Percentiles rank a stretch among this genome's conserved stretches.
phyloP scores from a whole-genome alignment of 2,329 filamentous ascomycete species.

The Fragosphaeria purpurea region DNA sequence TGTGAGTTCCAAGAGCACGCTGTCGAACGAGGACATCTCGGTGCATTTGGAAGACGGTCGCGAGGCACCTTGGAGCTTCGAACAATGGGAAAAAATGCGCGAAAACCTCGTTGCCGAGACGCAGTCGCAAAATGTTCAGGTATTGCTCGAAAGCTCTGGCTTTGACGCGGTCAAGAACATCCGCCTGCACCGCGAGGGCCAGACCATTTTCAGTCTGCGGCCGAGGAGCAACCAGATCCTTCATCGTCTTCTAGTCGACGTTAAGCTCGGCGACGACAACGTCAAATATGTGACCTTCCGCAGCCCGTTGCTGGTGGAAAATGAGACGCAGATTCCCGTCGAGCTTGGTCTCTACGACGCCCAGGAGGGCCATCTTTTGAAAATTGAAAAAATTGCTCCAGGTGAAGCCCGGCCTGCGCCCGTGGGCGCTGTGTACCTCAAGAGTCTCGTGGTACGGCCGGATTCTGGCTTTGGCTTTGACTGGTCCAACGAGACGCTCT shows the following conservation, averaged over 20 bases:
- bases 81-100: slow-evolving; percentile 92
- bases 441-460: slow-evolving; percentile 77
- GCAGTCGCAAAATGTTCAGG: slow-evolving; percentile 62
- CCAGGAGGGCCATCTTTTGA: slow-evolving; percentile 78
- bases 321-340: slow-evolving; percentile 91
- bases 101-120: slow-evolving; percentile 83
- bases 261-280: slow-evolving; percentile 84
- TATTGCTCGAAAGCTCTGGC: slow-evolving; percentile 83
- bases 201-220: slow-evolving; percentile 78
- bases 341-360: slow-evolving; percentile 87
- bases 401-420: slow-evolving; percentile 84
- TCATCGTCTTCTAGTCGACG: slow-evolving; percentile 85
- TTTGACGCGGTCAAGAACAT: slow-evolving; percentile 88
- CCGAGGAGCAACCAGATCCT: slow-evolving; percentile 77
- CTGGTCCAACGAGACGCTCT: slow-evolving; percentile 83
- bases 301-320: slow-evolving; percentile 85
- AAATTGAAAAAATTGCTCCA: slow-evolving; percentile 94
- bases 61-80: slow-evolving; percentile 91
- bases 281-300: slow-evolving; percentile 96
- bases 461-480: slow-evolving; percentile 95
- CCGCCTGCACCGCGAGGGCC: slow-evolving; percentile 86
- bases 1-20: slow-evolving; percentile 65
- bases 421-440: slow-evolving; percentile 83
- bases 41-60: slow-evolving; percentile 78
- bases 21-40: slow-evolving; percentile 58